These are phyloP conservation scores for Leishmania aethiopica DNA, from an alignment of 208 protist species.

Conservation along the genomic window DNA sequence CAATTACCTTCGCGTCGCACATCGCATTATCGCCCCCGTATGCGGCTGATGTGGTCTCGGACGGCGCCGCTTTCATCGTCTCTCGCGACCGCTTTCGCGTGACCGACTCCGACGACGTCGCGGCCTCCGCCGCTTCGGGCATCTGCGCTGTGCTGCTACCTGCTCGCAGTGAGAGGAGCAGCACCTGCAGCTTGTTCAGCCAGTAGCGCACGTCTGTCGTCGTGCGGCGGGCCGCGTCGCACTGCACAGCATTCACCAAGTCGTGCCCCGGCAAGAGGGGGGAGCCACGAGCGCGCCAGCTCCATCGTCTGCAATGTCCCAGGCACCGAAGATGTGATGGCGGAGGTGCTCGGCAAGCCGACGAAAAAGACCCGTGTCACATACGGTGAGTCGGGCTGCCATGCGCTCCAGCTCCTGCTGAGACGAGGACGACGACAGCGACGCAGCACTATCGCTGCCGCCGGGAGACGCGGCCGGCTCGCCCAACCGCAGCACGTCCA, in stretches of 20 bases:
- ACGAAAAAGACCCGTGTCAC: conserved; percentile 24
- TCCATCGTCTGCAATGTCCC: neutral
- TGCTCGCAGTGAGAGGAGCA: conserved; percentile 34
- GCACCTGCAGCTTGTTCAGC: conserved; percentile 72
- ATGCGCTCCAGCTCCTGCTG: conserved; percentile 33
- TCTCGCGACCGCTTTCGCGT: conserved; percentile 14
- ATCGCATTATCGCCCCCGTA: neutral
- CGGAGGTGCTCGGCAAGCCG: conserved; percentile 27
- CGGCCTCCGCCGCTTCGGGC: neutral
- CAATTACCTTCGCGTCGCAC: neutral
- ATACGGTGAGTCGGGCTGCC: conserved; percentile 11
- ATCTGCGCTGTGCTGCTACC: neutral
- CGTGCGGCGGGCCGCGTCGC: conserved; percentile 25
- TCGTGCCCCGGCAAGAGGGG: neutral
- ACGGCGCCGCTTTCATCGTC: neutral
- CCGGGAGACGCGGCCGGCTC: neutral
- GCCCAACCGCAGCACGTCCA: conserved; percentile 25
- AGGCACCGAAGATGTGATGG: conserved; percentile 25
- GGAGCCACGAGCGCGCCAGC: neutral
- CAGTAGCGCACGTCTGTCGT: conserved; percentile 72
- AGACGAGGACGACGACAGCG: conserved; percentile 17
- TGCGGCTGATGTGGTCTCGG: neutral
- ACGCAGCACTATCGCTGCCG: neutral
- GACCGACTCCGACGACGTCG: neutral
- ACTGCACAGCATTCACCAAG: conserved; percentile 1